Conservation (phyloP, 257 asterid genomes). For the Salvia splendens region DNA sequence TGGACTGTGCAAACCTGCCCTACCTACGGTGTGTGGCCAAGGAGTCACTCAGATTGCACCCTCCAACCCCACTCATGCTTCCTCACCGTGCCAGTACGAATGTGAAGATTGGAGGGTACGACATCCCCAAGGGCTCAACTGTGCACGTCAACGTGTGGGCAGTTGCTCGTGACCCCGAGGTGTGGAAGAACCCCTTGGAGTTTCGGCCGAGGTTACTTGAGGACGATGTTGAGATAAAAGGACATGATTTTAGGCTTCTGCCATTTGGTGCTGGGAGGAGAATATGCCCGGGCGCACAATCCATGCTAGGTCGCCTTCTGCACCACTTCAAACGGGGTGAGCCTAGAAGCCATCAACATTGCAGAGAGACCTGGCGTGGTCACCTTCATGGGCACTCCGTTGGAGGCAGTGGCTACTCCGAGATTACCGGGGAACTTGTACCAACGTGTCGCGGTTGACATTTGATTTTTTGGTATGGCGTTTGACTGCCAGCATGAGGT, state of each 20-base stretch:
- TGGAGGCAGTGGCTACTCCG: slow-evolving; percentile 54
- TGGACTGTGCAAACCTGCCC: no score
- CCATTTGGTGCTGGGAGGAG: slow-evolving; percentile 80
- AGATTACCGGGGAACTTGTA: slow-evolving; percentile 42
- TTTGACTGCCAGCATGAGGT: background rate
- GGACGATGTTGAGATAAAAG: slow-evolving; percentile 72
- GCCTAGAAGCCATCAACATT: slow-evolving; percentile 50
- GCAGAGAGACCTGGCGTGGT: slow-evolving; percentile 62
- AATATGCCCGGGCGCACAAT: slow-evolving; percentile 70
- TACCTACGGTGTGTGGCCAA: no score
- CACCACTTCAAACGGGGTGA: slow-evolving; percentile 58
- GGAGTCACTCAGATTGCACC: no score
- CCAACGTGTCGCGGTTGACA: slow-evolving; percentile 11
- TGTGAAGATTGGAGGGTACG: no score
- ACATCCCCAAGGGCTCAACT: no score
- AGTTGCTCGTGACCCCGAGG: slow-evolving; percentile 62
- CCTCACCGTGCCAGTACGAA: no score
- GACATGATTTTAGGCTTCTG: slow-evolving; percentile 59
- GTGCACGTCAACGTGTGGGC: no score
- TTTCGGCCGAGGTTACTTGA: slow-evolving; percentile 67
- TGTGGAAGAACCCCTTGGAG: slow-evolving; percentile 60
- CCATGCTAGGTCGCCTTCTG: slow-evolving; percentile 69
- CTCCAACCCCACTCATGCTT: no score
- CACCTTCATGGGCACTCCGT: slow-evolving; percentile 63
- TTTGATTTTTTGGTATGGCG: background rate